phyloP scores from a whole-genome alignment of 495 filamentous ascomycete genomes.

The Neurospora tetraspora region DNA sequence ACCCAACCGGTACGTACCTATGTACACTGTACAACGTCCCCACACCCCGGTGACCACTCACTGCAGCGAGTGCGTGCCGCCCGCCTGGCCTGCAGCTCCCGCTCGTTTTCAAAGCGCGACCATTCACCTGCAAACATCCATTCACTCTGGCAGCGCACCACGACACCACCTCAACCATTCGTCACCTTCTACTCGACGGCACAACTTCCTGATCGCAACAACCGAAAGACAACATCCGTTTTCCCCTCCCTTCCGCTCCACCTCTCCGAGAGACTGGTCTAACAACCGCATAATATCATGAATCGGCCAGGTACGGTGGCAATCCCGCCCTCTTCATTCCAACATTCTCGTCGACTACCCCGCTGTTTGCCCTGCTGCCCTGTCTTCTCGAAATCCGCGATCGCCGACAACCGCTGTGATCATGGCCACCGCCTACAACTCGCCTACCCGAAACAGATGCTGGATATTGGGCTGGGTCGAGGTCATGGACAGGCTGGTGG shows the following conservation, averaged over 20 bases:
- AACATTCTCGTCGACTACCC: slow-evolving; percentile 19
- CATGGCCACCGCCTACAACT: neutral
- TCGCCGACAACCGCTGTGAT: neutral
- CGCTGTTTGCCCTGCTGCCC: slow-evolving; percentile 20
- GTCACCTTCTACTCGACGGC: neutral
- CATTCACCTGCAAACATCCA: neutral
- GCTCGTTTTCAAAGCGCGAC: neutral
- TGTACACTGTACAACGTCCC: neutral
- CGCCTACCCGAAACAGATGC: neutral
- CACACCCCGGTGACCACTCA: neutral
- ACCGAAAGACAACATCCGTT: neutral
- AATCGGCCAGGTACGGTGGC: slow-evolving; percentile 46
- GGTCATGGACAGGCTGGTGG: neutral
- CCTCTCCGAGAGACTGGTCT: neutral
- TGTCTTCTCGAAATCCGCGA: neutral
- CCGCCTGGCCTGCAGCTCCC: neutral
- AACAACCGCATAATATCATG: slow-evolving; percentile 27
- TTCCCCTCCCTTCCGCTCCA: neutral
- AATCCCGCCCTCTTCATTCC: slow-evolving; percentile 15
- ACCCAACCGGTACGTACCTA: neutral
- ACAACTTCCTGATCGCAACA: neutral
- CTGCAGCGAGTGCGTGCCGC: neutral
- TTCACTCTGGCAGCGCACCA: neutral
- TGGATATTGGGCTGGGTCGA: neutral
- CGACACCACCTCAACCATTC: neutral